Evolutionary conservation across 2,329 filamentous ascomycete species (phyloP), one percentile per base, ranked within the genome.

Genomic region (Penicillium decumbens): DNA sequence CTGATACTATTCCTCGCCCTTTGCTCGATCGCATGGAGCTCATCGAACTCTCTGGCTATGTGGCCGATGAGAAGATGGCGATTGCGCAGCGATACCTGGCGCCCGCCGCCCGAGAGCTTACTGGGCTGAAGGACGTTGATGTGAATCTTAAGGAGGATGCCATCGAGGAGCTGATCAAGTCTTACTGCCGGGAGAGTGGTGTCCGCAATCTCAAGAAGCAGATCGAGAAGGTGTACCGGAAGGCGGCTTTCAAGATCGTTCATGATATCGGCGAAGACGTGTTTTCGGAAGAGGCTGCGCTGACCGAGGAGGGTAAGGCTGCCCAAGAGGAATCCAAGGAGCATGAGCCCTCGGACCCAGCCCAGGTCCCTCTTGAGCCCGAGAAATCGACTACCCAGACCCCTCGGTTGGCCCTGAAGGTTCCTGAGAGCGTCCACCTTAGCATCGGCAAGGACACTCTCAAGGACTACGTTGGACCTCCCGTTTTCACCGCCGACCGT

Each of bases 191-290:
- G 38, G 93, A 98, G 73, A 95, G 90, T 38, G 93, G 93, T 62
- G 95, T 98, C 7, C 86, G 93, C 58, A 98, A 98, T 66, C 76
- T 98, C 53, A 98, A 98, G 81, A 97, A 98, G 77, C 92, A 97
- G 70, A 98, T 98, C 54, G 93, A 98, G 71, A 98, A 98, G 76
- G 89, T 98, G 3, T 98, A 96, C 73, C 85, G 93, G 50, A 98
- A 98, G 73, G 90, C 92, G 12, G 95, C 93, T 0, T 78, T 98
- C 54, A 97, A 96, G 74, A 98, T 98, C 59, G 92, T 98, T 10
- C 87, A 92, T 67, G 91, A 97, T 55, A 79, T 97, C 12, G 92
- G 92, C 43, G 91, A 96, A 65, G 85, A 89, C 5, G 88, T 79
- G 1, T 73, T 95, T 1, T 80, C 87, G 3, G 91, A 96, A 66